Evolutionary conservation across 768 basidiomycete species (phyloP), one percentile per base, ranked within the genome.

Genomic region (Tylopilus plumbeoviolaceoides): DNA sequence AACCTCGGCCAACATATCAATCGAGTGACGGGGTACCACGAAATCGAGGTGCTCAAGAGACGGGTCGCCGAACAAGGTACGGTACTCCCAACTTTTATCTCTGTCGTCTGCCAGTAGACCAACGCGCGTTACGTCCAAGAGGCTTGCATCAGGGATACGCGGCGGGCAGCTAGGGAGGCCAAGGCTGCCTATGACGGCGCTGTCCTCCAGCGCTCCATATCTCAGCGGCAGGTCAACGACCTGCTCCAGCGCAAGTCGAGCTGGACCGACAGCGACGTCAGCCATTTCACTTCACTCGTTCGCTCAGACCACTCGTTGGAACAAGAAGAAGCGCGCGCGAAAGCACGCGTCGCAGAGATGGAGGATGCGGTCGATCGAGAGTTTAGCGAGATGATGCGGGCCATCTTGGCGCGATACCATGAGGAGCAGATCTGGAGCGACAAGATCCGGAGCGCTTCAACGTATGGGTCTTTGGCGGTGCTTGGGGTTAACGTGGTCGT

Each of bases 361-460:
- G 97, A 99, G 60, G 79, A 82, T 47, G 81, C 79, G 2, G 91
- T 93, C 17, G 97, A 99, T 59, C 80, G 80, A 42, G 90, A 87
- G 60, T 97, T 98, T 67, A 85, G 78, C 63, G 87, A 84, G 64
- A 78, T 98, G 58, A 90, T 95, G 87, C 84, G 84, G 51, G 76
- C 81, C 10, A 98, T 98, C 63, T 79, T 99, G 53, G 84, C 82
- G 45, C 80, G 95, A 36, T 98, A 98, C 69, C 95, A 98, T 73
- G 95, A 98, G 72, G 97, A 99, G 67, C 97, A 99, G 68, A 84
- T 98, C 3, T 99, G 97, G 97, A 93, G 91, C 48, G 95, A 99
- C 76, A 99, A 99, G 73, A 97, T 99, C 54, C 84, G 97, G 33
- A 92, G 90, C 60, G 87, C 89, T 25, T 93, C 91, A 56, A 98